Percentiles rank a stretch among this genome's conserved stretches.
Evolutionary conservation across 768 basidiomycete genomes (phyloP).

Genomic region (Butyriboletus loyo): DNA sequence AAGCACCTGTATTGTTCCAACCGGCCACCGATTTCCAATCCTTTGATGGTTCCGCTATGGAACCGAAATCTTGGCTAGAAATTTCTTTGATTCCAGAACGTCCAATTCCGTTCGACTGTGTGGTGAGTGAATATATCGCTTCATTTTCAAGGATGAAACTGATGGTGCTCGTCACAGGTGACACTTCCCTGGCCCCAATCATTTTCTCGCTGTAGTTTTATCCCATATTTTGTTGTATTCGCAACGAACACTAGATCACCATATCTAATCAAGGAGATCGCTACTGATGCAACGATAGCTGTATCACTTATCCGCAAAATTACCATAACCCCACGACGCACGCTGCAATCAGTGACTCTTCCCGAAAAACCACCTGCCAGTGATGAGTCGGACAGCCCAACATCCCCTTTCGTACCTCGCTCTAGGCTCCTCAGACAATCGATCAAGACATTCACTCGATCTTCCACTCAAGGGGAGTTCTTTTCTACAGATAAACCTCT

Average conservation of each 20-base stretch:
- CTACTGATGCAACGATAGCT: constrained; percentile 67
- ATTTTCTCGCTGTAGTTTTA: constrained; percentile 58
- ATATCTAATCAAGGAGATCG: constrained; percentile 58
- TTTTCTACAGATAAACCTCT: constrained; percentile 21
- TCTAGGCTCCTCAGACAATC: constrained; percentile 32
- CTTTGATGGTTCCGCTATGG: constrained; percentile 42
- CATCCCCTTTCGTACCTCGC: constrained; percentile 8
- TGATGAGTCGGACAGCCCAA: constrained; percentile 39
- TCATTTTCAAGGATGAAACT: background rate
- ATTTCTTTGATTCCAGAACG: constrained; percentile 63
- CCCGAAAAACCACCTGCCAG: constrained; percentile 48
- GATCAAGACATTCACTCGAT: constrained; percentile 20
- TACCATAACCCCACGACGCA: constrained; percentile 43
- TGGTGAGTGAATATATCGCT: constrained; percentile 42
- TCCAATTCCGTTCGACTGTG: constrained; percentile 61
- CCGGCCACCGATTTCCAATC: constrained; percentile 61
- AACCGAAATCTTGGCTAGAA: constrained; percentile 62
- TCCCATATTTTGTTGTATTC: constrained; percentile 74
- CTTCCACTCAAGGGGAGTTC: constrained; percentile 7
- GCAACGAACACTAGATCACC: constrained; percentile 58
- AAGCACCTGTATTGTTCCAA: constrained; percentile 61
- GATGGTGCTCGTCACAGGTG: constrained; percentile 34
- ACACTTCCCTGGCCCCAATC: constrained; percentile 60
- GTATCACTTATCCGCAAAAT: constrained; percentile 63
- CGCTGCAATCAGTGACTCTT: constrained; percentile 42